phyloP scores from a whole-genome alignment of 2,329 filamentous ascomycete genomes.

The Aspergillus fructus region DNA sequence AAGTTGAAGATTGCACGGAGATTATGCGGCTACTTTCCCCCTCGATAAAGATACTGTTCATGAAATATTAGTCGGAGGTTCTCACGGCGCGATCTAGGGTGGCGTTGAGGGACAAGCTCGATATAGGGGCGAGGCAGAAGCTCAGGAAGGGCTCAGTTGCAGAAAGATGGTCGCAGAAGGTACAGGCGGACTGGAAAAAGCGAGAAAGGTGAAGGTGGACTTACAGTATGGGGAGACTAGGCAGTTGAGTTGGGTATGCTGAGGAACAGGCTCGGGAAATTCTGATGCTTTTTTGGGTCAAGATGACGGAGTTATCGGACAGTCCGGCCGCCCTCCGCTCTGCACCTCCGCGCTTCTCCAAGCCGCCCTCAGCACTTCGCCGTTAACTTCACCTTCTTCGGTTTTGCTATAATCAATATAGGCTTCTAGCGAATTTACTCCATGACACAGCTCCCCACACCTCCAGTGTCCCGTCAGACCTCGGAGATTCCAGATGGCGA shows the following conservation, averaged over 20 bases:
- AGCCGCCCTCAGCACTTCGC: background rate
- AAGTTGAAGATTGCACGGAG: background rate
- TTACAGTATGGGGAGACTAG: conserved; percentile 4
- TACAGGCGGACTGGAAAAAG: background rate
- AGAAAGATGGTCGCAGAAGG: background rate
- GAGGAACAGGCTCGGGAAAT: conserved; percentile 29
- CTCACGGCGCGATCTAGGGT: conserved; percentile 11
- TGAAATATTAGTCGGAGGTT: background rate
- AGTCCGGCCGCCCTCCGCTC: conserved; percentile 26
- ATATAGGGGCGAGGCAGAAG: background rate
- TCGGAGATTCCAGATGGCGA: conserved; percentile 27
- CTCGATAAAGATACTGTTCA: conserved; percentile 1
- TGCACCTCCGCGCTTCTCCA: background rate
- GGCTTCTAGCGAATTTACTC: background rate
- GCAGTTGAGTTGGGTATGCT: conserved; percentile 6
- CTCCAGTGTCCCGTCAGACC: conserved; percentile 32
- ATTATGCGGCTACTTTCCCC: background rate
- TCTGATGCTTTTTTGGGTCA: conserved; percentile 32
- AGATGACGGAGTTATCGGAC: conserved; percentile 40
- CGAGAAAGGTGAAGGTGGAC: background rate
- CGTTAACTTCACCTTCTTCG: background rate
- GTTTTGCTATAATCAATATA: background rate
- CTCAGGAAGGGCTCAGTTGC: background rate
- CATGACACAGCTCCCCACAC: conserved; percentile 37
- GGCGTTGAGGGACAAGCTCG: conserved; percentile 11